These are phyloP conservation scores for Phytophthora cryptogea DNA, from an alignment of 352 stramenopile genomes.

Conservation along the genomic window DNA sequence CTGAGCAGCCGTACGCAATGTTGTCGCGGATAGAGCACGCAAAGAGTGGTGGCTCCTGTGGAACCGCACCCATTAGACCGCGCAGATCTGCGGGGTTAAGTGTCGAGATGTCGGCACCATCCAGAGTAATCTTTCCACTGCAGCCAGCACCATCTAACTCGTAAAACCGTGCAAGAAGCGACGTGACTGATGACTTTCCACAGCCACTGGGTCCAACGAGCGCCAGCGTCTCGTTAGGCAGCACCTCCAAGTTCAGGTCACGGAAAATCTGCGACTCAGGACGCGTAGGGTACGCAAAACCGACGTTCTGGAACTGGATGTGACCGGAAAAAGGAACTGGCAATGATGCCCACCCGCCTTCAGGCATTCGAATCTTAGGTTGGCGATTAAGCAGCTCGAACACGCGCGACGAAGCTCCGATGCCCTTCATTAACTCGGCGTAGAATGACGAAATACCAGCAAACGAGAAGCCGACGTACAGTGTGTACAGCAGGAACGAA, in stretches of 20 bases:
- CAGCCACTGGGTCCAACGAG: conserved; percentile 71
- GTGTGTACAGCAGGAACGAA: conserved; percentile 93
- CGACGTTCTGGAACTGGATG: conserved; percentile 87
- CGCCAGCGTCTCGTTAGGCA: conserved; percentile 72
- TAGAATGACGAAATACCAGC: conserved; percentile 93
- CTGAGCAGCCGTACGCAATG: conserved; percentile 71
- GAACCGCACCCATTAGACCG: conserved; percentile 68
- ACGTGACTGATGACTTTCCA: conserved; percentile 75
- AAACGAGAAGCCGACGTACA: conserved; percentile 91
- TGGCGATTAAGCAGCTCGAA: conserved; percentile 92
- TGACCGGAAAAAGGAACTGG: conserved; percentile 48
- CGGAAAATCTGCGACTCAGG: conserved; percentile 58
- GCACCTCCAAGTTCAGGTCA: conserved; percentile 55
- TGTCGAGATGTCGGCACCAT: conserved; percentile 61
- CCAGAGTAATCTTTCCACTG: conserved; percentile 56
- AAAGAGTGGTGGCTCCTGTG: conserved; percentile 76
- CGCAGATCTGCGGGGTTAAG: conserved; percentile 60
- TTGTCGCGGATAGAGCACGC: conserved; percentile 78
- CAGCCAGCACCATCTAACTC: conserved; percentile 55
- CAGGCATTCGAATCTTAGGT: conserved; percentile 55
- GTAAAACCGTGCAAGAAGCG: conserved; percentile 80
- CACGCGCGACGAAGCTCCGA: conserved; percentile 87
- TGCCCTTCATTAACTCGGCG: conserved; percentile 89
- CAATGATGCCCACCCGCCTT: conserved; percentile 34
- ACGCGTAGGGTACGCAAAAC: conserved; percentile 69